Percentiles rank a stretch among this genome's conserved stretches.
phyloP scores from a whole-genome alignment of 176 grass and related monocot species.

The Poa annua region DNA sequence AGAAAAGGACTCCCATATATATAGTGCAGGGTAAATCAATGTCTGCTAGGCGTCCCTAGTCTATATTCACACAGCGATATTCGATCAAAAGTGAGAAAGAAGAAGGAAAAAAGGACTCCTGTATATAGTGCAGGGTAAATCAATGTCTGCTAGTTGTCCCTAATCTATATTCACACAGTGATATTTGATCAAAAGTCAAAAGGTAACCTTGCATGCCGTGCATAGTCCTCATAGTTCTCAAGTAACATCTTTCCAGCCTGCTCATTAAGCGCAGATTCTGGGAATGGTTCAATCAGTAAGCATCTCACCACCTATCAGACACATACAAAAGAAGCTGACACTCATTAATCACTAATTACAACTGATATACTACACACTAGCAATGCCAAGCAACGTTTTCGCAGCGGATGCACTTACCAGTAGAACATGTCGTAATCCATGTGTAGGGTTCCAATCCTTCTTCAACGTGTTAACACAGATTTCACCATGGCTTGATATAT shows the following conservation, averaged over 20 bases:
- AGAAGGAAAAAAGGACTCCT: background rate
- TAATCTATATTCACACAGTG: background rate
- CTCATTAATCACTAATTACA: slow-evolving; percentile 2
- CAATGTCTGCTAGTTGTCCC: background rate
- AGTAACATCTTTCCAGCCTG: slow-evolving; percentile 94
- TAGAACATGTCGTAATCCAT: slow-evolving; percentile 90
- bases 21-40: background rate
- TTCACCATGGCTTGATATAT: slow-evolving; percentile 85
- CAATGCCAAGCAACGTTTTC: background rate
- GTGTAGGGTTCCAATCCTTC: slow-evolving; percentile 92
- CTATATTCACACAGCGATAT: background rate
- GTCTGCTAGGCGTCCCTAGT: background rate
- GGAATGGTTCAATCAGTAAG: slow-evolving; percentile 70
- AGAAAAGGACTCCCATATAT: background rate
- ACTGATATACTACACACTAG: background rate
- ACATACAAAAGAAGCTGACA: background rate
- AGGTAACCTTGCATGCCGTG: slow-evolving; percentile 68
- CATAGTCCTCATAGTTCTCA: slow-evolving; percentile 74
- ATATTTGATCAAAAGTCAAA: background rate
- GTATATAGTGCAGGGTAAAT: background rate
- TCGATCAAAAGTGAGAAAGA: background rate
- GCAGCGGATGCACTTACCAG: slow-evolving; percentile 56
- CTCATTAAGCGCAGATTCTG: slow-evolving; percentile 94
- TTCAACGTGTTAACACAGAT: slow-evolving; percentile 96
- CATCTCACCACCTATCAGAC: slow-evolving; percentile 57